Evolutionary conservation across 164 flowering plant genomes (phyloP).

Genomic region (grape (Vitis vinifera)): ASM3070453v1 NC_081818.1:27695501-27696000

Average conservation of each 20-base stretch:
- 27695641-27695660: constrained; percentile 94
- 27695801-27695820: constrained; percentile 65
- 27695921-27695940: no score
- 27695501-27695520: not conserved
- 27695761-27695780: constrained; percentile 11
- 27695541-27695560: no score
- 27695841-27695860: constrained; percentile 40
- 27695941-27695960: no score
- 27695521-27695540: not conserved
- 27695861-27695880: constrained; percentile 72
- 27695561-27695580: not conserved
- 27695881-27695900: constrained; percentile 89
- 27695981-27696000: no score
- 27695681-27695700: constrained; percentile 79
- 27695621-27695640: constrained; percentile 93
- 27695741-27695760: constrained; percentile 1
- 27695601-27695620: constrained; percentile 50
- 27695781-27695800: constrained; percentile 80
- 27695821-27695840: constrained; percentile 50
- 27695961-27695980: no score
- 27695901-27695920: constrained; percentile 87
- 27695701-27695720: constrained; percentile 5
- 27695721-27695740: constrained; percentile 3
- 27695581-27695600: constrained; percentile 6
- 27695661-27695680: constrained; percentile 90